Conservation (phyloP, 306 rosid species). For the Ochetophila trinervis region DNA sequence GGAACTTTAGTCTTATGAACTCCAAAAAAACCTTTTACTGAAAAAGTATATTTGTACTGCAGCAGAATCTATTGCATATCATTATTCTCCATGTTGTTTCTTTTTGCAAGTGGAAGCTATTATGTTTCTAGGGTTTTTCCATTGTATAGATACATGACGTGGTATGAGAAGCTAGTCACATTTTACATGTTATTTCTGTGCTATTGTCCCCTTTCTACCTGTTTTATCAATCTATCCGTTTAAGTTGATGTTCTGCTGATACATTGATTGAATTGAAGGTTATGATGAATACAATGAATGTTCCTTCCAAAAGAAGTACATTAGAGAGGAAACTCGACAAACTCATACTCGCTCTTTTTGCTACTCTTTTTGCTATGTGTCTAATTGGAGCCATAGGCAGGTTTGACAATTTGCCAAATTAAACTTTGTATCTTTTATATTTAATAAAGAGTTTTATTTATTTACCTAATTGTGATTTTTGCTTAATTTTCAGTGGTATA, state of each 20-base stretch:
- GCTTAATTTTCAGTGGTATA: constrained; percentile 58
- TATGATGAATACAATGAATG: constrained; percentile 98
- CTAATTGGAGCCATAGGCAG: constrained; percentile 88
- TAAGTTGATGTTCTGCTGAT: constrained; percentile 20
- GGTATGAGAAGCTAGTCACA: constrained; percentile 1
- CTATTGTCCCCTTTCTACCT: constrained; percentile 1
- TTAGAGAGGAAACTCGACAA: constrained; percentile 96
- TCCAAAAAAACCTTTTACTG: background rate
- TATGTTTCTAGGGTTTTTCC: background rate
- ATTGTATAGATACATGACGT: background rate
- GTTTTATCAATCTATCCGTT: constrained; percentile 18
- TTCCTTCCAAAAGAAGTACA: constrained; percentile 98
- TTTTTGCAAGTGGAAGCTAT: constrained; percentile 3
- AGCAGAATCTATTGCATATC: background rate
- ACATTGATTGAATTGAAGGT: constrained; percentile 56
- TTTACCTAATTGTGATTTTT: constrained; percentile 11
- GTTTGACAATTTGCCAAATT: constrained; percentile 32
- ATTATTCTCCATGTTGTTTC: background rate
- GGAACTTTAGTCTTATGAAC: too few species aligned
- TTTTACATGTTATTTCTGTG: background rate
- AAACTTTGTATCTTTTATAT: background rate
- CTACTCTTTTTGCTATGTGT: constrained; percentile 71
- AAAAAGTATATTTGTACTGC: background rate
- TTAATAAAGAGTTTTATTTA: background rate
- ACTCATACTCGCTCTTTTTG: constrained; percentile 79